Conservation (phyloP, 2,329 filamentous ascomycete genomes). For the Sporothrix phasma region DNA sequence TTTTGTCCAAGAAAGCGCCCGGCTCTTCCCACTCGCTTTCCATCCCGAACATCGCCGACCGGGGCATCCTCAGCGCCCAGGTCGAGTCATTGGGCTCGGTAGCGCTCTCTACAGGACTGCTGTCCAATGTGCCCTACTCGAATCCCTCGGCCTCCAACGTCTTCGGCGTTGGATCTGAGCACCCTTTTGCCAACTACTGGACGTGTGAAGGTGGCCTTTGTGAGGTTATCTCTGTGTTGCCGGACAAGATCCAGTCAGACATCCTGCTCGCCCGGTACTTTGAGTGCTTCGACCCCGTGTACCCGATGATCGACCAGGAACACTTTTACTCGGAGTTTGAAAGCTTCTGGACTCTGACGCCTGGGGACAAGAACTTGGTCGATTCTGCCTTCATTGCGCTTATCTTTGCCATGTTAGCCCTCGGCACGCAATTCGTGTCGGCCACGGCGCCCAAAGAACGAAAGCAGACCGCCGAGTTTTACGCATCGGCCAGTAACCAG, state of each 20-base stretch:
- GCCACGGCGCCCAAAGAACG: slow-evolving; percentile 48
- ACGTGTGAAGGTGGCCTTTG: slow-evolving; percentile 64
- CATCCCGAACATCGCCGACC: slow-evolving; percentile 47
- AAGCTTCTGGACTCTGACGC: slow-evolving; percentile 58
- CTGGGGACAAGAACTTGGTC: slow-evolving; percentile 46
- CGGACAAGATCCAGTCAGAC: slow-evolving; percentile 66
- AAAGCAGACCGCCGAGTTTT: slow-evolving; percentile 71
- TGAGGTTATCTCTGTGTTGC: slow-evolving; percentile 66
- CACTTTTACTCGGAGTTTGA: slow-evolving; percentile 72
- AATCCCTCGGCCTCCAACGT: slow-evolving; percentile 63
- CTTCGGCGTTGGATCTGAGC: slow-evolving; percentile 70
- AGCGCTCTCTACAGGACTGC: slow-evolving; percentile 48
- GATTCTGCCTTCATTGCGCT: slow-evolving; percentile 63
- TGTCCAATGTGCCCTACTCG: slow-evolving; percentile 66
- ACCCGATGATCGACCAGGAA: slow-evolving; percentile 68
- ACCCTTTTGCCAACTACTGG: slow-evolving; percentile 79
- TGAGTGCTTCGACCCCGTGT: slow-evolving; percentile 67
- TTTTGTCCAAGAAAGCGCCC: slow-evolving; percentile 39
- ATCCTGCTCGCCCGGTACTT: slow-evolving; percentile 56
- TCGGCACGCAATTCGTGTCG: slow-evolving; percentile 69
- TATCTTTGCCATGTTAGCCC: slow-evolving; percentile 65
- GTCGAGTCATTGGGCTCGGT: slow-evolving; percentile 38
- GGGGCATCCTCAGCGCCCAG: slow-evolving; percentile 38
- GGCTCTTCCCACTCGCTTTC: slow-evolving; percentile 30
- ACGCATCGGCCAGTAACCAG: slow-evolving; percentile 70